Evolutionary conservation across 2,329 filamentous ascomycete species (phyloP), one percentile per base, ranked within the genome.

Genomic region (Fusarium duplospermum): DNA sequence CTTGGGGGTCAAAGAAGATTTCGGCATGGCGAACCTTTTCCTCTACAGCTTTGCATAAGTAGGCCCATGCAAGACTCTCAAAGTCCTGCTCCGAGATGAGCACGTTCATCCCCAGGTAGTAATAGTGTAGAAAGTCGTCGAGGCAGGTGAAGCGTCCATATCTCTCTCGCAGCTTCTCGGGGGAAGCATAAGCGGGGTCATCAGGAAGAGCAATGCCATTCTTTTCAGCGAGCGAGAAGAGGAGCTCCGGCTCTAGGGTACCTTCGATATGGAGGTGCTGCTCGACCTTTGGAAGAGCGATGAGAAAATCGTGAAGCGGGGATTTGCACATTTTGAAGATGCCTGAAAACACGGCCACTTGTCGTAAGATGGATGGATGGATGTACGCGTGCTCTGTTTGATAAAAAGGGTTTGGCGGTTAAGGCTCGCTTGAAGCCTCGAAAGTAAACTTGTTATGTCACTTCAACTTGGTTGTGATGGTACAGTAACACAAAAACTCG

Each of bases 231-330:
- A 96, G 89, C 33, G 85, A 79, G 84, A 95, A 95, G 71, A 95
- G 89, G 42, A 94, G 86, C 64, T 87, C 84, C 1, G 93, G 92
- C 45, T 91, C 90, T 40, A 96, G 87, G 14, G 92, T 92, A 64
- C 93, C 93, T 82, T 95, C 93, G 36, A 96, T 87, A 80, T 96
- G 93, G 63, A 95, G 89, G 83, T 95, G 93, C 79, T 95, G 93
- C 81, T 96, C 93, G 83, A 92, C 93, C 85, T 95, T 95, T 72
- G 93, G 93, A 33, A 95, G 88, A 35, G 87, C 87, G 61, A 84
- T 82, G 40, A 95, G 86, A 80, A 94, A 90, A 47, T 85, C 81
- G 82, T 91, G 90, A 54, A 81, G 72, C 14, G 67, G 64, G 14
- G 80, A 79, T 77, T 88, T 84, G 81, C 89, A 92, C 89, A 91